Evolutionary conservation across 2,329 filamentous ascomycete species (phyloP).

Genomic region (Akanthomyces uredinophilus): DNA sequence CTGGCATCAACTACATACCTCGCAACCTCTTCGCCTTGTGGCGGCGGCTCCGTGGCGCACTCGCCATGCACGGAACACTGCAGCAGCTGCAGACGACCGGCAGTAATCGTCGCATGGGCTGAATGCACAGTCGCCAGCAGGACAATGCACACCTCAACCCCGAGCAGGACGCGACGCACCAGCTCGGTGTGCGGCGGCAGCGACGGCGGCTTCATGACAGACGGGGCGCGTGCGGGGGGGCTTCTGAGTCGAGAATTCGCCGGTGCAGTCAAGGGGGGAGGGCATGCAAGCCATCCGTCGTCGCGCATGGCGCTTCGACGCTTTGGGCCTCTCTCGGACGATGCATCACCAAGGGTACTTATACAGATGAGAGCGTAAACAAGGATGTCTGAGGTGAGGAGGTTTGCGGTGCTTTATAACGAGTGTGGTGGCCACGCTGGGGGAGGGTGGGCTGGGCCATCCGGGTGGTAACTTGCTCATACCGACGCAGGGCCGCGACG

Average conservation of each 20-base stretch:
- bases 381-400: neutral
- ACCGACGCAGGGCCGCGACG: conserved; percentile 17
- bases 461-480: conserved; percentile 31
- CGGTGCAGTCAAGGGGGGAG: neutral
- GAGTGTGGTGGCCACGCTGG: neutral
- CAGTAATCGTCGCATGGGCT: neutral
- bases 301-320: conserved; percentile 1
- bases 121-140: neutral
- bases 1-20: neutral
- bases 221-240: neutral
- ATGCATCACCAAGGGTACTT: neutral
- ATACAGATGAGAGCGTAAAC: neutral
- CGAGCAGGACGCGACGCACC: neutral
- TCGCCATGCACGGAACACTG: neutral
- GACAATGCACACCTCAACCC: neutral
- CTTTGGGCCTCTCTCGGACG: neutral
- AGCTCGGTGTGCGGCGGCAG: neutral
- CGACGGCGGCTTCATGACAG: too few species aligned
- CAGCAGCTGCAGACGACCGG: conserved; percentile 1
- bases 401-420: conserved; percentile 14
- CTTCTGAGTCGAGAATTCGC: neutral
- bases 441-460: neutral
- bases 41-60: neutral
- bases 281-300: neutral
- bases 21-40: neutral